Base-by-base conservation (phyloP, 2,329 filamentous ascomycete species). In the Sphaerulina vaccinii region DNA sequence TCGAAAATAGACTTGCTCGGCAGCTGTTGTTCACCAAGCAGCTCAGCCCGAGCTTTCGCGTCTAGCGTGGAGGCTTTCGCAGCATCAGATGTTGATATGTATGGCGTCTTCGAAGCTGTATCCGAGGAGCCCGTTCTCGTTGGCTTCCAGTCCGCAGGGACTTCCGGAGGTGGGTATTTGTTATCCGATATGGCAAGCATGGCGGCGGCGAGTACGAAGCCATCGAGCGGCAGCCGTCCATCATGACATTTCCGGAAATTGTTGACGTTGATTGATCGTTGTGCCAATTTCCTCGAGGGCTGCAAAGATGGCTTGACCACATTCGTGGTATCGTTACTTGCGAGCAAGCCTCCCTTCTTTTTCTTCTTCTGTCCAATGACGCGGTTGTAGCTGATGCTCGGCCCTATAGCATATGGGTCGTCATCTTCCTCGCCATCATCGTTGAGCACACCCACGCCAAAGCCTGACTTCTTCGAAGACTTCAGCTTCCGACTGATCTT, bases 1-100 rank as follows among this genome's bases (percentile, higher is more conserved):
- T 97, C 91, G 68, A 97, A 99, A 2, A 99, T 85, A 0, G 93
- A 97, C 73, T 97, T 96, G 0, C 90, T 89, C 0, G 91, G 91
- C 0, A 97, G 75, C 29, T 83, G 80, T 33, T 82, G 77, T 72
- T 96, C 92, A 29, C 91, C 91, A 1, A 97, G 78, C 1, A 95
- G 76, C 3, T 83, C 83, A 10, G 90, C 91, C 56, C 93, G 83
- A 36, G 86, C 78, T 64, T 83, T 85, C 0, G 89, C 85, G 66
- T 95, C 84, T 7, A 95, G 78, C 1, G 78, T 82, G 0, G 89
- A 93, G 2, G 82, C 76, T 69, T 86, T 91, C 7, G 90, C 90
- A 1, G 87, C 87, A 52, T 93, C 88, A 32, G 87, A 78, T 2
- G 86, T 82, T 4, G 89, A 92, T 13, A 81, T 67, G 63, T 85